Evolutionary conservation across 1,284 basidiomycete species (phyloP), one percentile per base, ranked within the genome.

Genomic region (Trichosporon ovoides): DNA sequence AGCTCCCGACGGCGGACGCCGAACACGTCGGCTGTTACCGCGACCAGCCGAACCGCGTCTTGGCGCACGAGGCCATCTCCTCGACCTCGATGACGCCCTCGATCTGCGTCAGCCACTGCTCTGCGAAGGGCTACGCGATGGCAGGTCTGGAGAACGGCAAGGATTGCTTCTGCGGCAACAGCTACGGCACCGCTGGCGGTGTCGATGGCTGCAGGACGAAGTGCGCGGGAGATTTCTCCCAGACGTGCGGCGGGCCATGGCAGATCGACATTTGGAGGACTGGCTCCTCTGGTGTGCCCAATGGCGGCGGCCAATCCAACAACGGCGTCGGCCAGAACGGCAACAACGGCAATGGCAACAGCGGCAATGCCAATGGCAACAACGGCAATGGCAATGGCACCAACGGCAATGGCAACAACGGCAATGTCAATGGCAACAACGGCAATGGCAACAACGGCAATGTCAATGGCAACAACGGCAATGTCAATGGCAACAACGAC

Each of bases 191-290:
- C 19, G 49, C 51, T 24, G 52, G 3, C 37, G 52, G 33, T 46
- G 14, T 72, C 67, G 63, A 52, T 51, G 48, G 57, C 49, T 48
- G 54, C 59, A 33, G 53, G 14, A 54, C 28, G 76, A 75, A 18
- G 16, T 48, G 43, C 5, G 76, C 74, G 58, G 59, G 53, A n/a
- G 75, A 69, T 18, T 62, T 71, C 52, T 55, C 63, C 7, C 59
- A 33, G 18, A 38, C 6, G 28, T 58, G 56, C 20, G 56, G 56
- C 19, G 40, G 24, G 18, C n/a, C 33, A 2, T 58, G 43, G 43
- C 14, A 48, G 24, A 10, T 48, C 24, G 43, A 48, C 22, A 48
- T 48, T 14, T 48, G 43, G 43, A 31, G 24, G 43, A 48, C 43
- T n/a, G 43, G 43, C 43, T 4, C 13, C 28, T 31, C 28, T 31